A percentile compares a stretch with the other conserved stretches of the same genome.
Conservation (phyloP, 257 asterid species). For the Solanum pennellii region DNA sequence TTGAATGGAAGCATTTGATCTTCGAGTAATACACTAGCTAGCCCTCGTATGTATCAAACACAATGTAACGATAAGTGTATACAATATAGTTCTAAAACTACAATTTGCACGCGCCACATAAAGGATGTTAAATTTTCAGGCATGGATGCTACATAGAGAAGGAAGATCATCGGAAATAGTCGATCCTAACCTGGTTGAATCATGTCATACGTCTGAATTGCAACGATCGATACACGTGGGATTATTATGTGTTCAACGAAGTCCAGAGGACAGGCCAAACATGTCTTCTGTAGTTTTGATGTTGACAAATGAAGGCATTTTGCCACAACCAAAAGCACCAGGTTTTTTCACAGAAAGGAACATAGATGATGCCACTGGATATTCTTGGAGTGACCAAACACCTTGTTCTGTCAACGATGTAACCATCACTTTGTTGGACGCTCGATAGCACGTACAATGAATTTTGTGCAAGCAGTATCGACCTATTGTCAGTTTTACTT, state of each 20-base stretch:
- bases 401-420: conserved; percentile 4
- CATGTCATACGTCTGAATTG: not conserved
- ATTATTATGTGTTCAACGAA: conserved; percentile 15
- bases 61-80: too few species aligned
- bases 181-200: not conserved
- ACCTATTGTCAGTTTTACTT: not conserved
- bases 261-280: conserved; percentile 18
- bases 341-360: conserved; percentile 20
- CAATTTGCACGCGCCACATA: too few species aligned
- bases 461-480: not conserved
- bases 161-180: conserved; percentile 11
- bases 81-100: too few species aligned
- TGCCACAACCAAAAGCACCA: conserved; percentile 12
- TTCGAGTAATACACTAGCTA: too few species aligned
- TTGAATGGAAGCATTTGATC: not conserved
- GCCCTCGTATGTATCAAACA: too few species aligned
- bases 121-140: not conserved
- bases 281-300: conserved; percentile 14
- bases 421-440: not conserved
- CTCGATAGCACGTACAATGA: not conserved
- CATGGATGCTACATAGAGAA: conserved; percentile 14
- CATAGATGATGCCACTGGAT: not conserved
- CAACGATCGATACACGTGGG: conserved; percentile 19
- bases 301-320: conserved; percentile 12
- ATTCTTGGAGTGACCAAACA: conserved; percentile 2